Conservation (phyloP, 495 filamentous ascomycete species). For the Cryomyces antarcticus region DNA sequence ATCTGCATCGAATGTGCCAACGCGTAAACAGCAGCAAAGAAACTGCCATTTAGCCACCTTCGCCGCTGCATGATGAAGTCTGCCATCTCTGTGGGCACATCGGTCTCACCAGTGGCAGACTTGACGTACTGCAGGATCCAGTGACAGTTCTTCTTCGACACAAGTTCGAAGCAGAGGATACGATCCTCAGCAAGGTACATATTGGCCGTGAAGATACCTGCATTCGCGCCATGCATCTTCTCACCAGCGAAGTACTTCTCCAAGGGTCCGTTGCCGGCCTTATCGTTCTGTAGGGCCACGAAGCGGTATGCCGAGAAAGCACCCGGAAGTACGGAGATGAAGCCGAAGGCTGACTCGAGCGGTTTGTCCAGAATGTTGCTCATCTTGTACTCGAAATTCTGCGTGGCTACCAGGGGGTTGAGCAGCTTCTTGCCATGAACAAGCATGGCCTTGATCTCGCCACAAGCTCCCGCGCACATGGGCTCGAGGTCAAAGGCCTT, state of each 20-base stretch:
- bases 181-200: conserved; percentile 99
- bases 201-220: conserved; percentile 95
- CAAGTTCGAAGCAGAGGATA: conserved; percentile 97
- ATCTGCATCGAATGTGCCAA: conserved; percentile 88
- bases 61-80: conserved; percentile 92
- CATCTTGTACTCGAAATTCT: conserved; percentile 99
- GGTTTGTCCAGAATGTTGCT: conserved; percentile 99
- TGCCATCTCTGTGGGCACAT: conserved; percentile 87
- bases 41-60: conserved; percentile 95
- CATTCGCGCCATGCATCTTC: conserved; percentile 88
- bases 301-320: conserved; percentile 97
- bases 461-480: conserved; percentile 91
- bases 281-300: conserved; percentile 88
- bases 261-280: conserved; percentile 73
- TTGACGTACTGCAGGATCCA: conserved; percentile 99
- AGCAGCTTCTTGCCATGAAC: conserved; percentile 68
- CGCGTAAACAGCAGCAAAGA: conserved; percentile 95
- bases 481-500: conserved; percentile 96
- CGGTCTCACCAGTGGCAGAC: conserved; percentile 85
- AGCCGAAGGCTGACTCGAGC: conserved; percentile 91
- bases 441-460: conserved; percentile 98
- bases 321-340: conserved; percentile 90
- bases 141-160: conserved; percentile 86
- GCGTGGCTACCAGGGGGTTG: conserved; percentile 86
- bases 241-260: conserved; percentile 97